Evolutionary conservation across 2,329 filamentous ascomycete species (phyloP), one percentile per base, ranked within the genome.

Genomic region (Cytospora piceicola): DNA sequence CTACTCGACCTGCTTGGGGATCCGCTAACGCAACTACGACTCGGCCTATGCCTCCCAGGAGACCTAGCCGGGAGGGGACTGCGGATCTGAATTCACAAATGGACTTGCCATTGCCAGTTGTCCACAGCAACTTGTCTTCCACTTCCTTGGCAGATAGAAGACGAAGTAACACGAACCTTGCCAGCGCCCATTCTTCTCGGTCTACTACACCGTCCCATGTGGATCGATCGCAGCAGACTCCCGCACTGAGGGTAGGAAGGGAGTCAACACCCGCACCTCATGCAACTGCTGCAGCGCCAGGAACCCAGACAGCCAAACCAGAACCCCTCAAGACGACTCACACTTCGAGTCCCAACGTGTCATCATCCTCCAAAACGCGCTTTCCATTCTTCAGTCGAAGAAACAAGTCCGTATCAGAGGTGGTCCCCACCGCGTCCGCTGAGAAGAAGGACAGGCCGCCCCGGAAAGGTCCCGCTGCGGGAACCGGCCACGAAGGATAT

Each of bases 401-500:
- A 64, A 88, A 88, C 17, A 96, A 92, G 75, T 82, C 85, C 0
- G 81, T 85, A 0, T 74, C 84, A 4, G 82, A 87, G 52, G 74
- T 76, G n/a, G 67, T 77, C 14, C 53, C 53, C 8, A 8, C 22
- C 24, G 32, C 29, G 14, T 76, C 76, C 24, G 67, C 75, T 0
- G 84, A 88, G n/a, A 87, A 84, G 73, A 82, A 83, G 46, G 87
- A 89, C 11, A 88, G 84, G 69, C 73, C 80, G 9, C 67, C 80
- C 29, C 85, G 90, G 32, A 94, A 93, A 76, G 94, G 94, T 0
- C 94, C 94, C 27, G 87, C 85, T 20, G 94, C 94, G 51, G 94
- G 94, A n/a, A 98, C 94, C 46, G 94, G 94, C 0, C 93, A 98
- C 72, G 94, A 98, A 78, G 90, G 90, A 1, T 94, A 94, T 72